phyloP scores from a whole-genome alignment of 1,284 basidiomycete genomes.

The Cerrena zonata region DNA sequence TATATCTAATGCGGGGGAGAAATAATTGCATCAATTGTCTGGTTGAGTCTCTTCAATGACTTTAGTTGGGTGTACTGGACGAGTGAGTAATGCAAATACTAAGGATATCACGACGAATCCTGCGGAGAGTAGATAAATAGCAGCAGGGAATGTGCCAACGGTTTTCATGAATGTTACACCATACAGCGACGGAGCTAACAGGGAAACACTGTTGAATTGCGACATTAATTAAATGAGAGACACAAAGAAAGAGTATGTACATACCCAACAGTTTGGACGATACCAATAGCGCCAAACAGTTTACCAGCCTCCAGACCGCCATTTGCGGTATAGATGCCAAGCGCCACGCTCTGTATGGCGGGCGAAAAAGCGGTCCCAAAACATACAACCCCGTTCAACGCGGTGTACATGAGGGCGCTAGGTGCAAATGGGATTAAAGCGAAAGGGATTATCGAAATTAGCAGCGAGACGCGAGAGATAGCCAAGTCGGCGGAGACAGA shows the following conservation, averaged over 20 bases:
- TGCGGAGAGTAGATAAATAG: slow-evolving; percentile 48
- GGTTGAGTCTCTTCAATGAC: too few species aligned
- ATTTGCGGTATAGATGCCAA: slow-evolving; percentile 51
- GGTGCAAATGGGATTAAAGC: slow-evolving; percentile 42
- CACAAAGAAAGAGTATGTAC: slow-evolving; percentile 15
- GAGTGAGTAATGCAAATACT: too few species aligned
- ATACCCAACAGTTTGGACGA: slow-evolving; percentile 61
- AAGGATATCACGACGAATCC: slow-evolving; percentile 35
- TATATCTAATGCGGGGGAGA: too few species aligned
- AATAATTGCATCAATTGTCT: too few species aligned
- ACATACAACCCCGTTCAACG: slow-evolving; percentile 40
- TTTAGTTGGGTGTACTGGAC: too few species aligned
- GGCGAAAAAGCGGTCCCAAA: slow-evolving; percentile 59
- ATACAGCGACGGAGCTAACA: slow-evolving; percentile 56
- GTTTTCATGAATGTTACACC: slow-evolving; percentile 57
- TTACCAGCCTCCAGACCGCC: slow-evolving; percentile 51
- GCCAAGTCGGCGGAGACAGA: slow-evolving; percentile 50
- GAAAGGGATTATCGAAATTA: slow-evolving; percentile 54
- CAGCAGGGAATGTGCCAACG: slow-evolving; percentile 50
- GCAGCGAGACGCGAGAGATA: slow-evolving; percentile 53
- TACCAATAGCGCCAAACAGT: slow-evolving; percentile 69
- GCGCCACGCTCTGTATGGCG: slow-evolving; percentile 57
- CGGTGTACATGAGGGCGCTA: slow-evolving; percentile 40
- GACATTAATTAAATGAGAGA: background rate
- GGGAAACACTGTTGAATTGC: slow-evolving; percentile 38